Conservation (phyloP, 805 yeast genomes). For the Pichia californica region DNA sequence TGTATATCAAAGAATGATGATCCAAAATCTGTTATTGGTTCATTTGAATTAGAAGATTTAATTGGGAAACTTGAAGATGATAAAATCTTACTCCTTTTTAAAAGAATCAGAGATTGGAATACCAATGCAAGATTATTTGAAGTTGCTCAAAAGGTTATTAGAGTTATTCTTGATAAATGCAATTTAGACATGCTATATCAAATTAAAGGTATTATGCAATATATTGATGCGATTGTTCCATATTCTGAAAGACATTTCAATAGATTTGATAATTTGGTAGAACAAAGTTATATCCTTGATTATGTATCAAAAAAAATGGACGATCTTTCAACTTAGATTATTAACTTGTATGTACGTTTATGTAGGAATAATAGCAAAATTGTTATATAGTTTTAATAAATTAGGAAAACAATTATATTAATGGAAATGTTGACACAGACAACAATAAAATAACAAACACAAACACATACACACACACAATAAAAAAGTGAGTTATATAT, state of each 20-base stretch:
- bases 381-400: too few species aligned
- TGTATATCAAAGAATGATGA: constrained; percentile 49
- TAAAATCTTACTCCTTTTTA: constrained; percentile 55
- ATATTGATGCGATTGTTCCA: constrained; percentile 74
- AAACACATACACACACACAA: too few species aligned
- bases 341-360: neutral
- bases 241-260: constrained; percentile 81
- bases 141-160: constrained; percentile 71
- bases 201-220: constrained; percentile 59
- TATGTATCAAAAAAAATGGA: constrained; percentile 78
- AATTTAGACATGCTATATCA: constrained; percentile 51
- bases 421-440: too few species aligned
- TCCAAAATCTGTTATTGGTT: constrained; percentile 46
- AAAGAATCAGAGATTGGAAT: constrained; percentile 91
- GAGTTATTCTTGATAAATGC: constrained; percentile 53
- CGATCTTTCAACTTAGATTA: constrained; percentile 28
- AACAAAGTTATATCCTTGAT: constrained; percentile 80
- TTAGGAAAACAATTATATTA: too few species aligned
- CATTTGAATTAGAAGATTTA: constrained; percentile 54
- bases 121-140: constrained; percentile 76
- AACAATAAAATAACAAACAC: too few species aligned
- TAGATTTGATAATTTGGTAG: constrained; percentile 73
- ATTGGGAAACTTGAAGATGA: constrained; percentile 52
- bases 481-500: too few species aligned
- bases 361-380: neutral